These are phyloP conservation scores for Cylindrodendrum hubeiense DNA, from an alignment of 2,329 filamentous ascomycete genomes.

Conservation along the genomic window DNA sequence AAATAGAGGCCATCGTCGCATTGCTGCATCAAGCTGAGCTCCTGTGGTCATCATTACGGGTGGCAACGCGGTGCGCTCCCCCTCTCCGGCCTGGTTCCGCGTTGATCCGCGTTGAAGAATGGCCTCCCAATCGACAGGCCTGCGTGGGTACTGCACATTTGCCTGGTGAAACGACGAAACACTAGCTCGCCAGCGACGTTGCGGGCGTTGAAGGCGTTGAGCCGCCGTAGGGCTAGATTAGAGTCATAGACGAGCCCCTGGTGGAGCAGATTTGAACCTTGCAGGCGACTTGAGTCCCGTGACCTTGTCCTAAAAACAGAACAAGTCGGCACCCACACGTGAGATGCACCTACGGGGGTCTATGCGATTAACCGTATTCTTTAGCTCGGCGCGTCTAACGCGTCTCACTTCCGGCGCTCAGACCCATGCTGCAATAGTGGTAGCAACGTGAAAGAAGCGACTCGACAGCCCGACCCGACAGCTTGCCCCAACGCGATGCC, in stretches of 20 bases:
- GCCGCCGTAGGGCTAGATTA: slow-evolving; percentile 22
- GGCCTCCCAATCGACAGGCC: background rate
- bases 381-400: slow-evolving; percentile 43
- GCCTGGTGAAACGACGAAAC: background rate
- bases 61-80: background rate
- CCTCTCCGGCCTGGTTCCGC: background rate
- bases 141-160: background rate
- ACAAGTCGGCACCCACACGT: background rate
- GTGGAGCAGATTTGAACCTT: background rate
- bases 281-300: slow-evolving; percentile 22
- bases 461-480: slow-evolving; percentile 13
- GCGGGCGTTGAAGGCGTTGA: background rate
- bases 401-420: slow-evolving; percentile 33
- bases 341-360: slow-evolving; percentile 18
- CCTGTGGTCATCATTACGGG: background rate
- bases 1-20: background rate
- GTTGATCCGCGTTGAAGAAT: background rate
- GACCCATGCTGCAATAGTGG: slow-evolving; percentile 11
- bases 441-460: slow-evolving; percentile 22
- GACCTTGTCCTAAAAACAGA: slow-evolving; percentile 17
- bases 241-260: background rate
- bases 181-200: background rate
- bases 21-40: background rate
- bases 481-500: slow-evolving; percentile 27
- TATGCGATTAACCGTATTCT: slow-evolving; percentile 21